These are phyloP conservation scores for Candida andamanensis DNA, from an alignment of 805 yeast genomes.

Conservation along the genomic window DNA sequence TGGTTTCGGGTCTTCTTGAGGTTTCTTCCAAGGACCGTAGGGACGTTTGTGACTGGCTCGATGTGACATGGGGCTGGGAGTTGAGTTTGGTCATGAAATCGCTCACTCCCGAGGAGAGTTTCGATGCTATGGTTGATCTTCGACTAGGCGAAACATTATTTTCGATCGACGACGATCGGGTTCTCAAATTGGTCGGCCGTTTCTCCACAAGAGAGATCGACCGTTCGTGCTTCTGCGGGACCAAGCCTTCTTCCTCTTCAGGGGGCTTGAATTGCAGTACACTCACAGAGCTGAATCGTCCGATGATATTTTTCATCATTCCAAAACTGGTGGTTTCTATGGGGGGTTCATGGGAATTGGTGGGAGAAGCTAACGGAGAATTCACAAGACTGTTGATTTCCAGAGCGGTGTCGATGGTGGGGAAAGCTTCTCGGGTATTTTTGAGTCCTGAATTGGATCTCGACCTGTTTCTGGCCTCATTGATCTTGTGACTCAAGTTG, in stretches of 20 bases:
- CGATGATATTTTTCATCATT: conserved; percentile 33
- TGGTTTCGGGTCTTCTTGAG: conserved; percentile 21
- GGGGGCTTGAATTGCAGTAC: conserved; percentile 18
- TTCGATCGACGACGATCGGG: conserved; percentile 32
- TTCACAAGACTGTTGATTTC: neutral
- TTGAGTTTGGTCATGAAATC: conserved; percentile 40
- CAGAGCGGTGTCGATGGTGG: conserved; percentile 14
- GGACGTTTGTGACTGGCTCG: conserved; percentile 24
- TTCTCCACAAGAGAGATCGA: conserved; percentile 24
- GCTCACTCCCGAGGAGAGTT: conserved; percentile 35
- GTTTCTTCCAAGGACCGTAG: conserved; percentile 27
- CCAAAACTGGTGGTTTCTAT: conserved; percentile 20
- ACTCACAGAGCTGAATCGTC: conserved; percentile 27
- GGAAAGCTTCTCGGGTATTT: conserved; percentile 25
- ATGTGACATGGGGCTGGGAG: conserved; percentile 2
- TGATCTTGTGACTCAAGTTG: conserved; percentile 25
- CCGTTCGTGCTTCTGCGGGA: conserved; percentile 10
- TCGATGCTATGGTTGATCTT: conserved; percentile 31
- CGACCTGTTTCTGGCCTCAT: conserved; percentile 27
- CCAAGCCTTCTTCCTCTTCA: conserved; percentile 11
- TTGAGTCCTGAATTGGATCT: conserved; percentile 21
- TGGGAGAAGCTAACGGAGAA: conserved; percentile 11
- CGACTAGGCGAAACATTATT: conserved; percentile 16
- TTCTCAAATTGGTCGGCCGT: conserved; percentile 34
- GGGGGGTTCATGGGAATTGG: conserved; percentile 8